These are phyloP conservation scores for Acanthamoeba polyphaga DNA, from an alignment of 208 protist species.

Conservation along the genomic window DNA sequence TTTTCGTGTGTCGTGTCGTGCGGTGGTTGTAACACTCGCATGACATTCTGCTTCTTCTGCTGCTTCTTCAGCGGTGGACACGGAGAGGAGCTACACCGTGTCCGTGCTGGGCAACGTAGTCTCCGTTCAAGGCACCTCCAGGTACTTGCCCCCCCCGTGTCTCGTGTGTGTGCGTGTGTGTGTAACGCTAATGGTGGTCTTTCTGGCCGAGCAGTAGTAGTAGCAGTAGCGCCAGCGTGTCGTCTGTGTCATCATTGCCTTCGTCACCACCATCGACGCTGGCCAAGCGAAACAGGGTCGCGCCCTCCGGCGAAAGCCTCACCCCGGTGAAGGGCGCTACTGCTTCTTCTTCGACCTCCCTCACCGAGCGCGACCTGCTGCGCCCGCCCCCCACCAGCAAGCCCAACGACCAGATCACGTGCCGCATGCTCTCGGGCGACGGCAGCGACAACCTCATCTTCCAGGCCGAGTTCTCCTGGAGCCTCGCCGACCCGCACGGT, in stretches of 20 bases:
- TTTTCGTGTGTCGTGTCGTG: not conserved
- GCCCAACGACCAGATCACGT: conserved; percentile 34
- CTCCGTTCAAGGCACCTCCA: not conserved
- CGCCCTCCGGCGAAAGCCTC: no score
- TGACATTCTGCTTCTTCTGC: not conserved
- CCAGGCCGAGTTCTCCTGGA: conserved; percentile 48
- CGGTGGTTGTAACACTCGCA: no score
- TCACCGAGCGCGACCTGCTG: not conserved
- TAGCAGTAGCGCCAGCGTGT: not conserved
- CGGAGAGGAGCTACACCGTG: not conserved
- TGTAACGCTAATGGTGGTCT: not conserved
- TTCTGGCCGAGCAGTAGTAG: not conserved
- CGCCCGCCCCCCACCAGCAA: not conserved
- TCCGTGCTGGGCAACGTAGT: not conserved
- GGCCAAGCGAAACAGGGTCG: no score
- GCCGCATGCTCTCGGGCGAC: conserved; percentile 38
- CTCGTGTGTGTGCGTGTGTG: no score
- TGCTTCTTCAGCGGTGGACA: not conserved
- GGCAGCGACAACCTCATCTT: conserved; percentile 53
- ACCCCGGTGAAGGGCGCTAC: no score
- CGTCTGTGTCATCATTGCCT: no score
- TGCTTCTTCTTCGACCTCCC: no score
- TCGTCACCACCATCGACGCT: no score
- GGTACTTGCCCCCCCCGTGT: not conserved
- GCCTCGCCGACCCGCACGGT: not conserved